Evolutionary conservation across 1,139 yeast genomes (phyloP).

Genomic region (Candida labiduridarum): DNA sequence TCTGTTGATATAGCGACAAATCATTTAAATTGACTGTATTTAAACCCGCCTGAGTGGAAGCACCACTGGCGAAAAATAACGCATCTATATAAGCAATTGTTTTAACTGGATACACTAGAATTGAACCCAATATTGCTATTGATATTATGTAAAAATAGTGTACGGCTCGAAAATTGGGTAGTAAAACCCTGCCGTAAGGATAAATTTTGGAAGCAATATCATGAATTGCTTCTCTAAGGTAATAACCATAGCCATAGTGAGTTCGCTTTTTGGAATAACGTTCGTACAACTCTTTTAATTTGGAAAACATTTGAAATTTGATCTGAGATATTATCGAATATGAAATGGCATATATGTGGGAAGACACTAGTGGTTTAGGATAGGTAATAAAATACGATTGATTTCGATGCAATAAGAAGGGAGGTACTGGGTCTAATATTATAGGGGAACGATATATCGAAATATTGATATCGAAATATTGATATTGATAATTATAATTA

Average conservation of each 20-base stretch:
- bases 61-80: conserved; percentile 72
- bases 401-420: neutral
- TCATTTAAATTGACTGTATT: conserved; percentile 72
- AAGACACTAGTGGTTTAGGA: too few relatives aligned
- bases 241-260: conserved; percentile 19
- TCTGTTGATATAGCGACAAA: conserved; percentile 74
- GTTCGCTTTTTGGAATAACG: conserved; percentile 3
- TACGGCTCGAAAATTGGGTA: conserved; percentile 77
- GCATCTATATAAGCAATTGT: conserved; percentile 76
- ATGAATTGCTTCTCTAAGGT: conserved; percentile 29
- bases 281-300: neutral
- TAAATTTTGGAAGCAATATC: conserved; percentile 22
- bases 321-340: neutral
- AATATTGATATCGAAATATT: too few relatives aligned
- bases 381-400: neutral
- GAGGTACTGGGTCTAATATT: too few relatives aligned
- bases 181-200: conserved; percentile 53
- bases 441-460: too few relatives aligned
- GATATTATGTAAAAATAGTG: conserved; percentile 69
- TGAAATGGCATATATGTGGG: too few relatives aligned
- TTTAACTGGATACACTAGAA: conserved; percentile 72
- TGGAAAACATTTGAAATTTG: neutral
- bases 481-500: too few relatives aligned
- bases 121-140: conserved; percentile 64
- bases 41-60: conserved; percentile 90